Evolutionary conservation across 805 yeast genomes (phyloP).

Genomic region (Metschnikowia dekortorum): DNA sequence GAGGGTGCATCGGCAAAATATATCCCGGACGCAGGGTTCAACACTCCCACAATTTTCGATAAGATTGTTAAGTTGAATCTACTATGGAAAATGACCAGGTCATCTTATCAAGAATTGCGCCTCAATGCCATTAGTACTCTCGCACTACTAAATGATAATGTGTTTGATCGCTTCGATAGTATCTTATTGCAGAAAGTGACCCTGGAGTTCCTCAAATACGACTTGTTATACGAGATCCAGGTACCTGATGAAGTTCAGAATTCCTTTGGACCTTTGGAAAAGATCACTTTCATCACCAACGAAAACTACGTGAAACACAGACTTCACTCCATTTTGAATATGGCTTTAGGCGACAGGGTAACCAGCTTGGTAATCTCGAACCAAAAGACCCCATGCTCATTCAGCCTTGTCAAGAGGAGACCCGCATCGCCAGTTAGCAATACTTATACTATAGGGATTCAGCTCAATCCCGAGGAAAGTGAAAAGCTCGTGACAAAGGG

Average conservation of each 20-base stretch:
- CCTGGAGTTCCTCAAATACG: slow-evolving; percentile 57
- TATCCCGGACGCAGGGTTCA: slow-evolving; percentile 53
- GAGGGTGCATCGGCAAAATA: slow-evolving; percentile 41
- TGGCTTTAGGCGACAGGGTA: slow-evolving; percentile 53
- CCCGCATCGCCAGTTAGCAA: slow-evolving; percentile 32
- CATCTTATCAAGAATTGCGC: slow-evolving; percentile 59
- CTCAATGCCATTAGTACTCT: slow-evolving; percentile 68
- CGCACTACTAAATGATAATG: slow-evolving; percentile 66
- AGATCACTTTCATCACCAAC: slow-evolving; percentile 63
- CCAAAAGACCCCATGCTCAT: slow-evolving; percentile 22
- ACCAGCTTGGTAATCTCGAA: slow-evolving; percentile 32
- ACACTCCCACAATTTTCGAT: slow-evolving; percentile 73
- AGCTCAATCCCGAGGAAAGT: slow-evolving; percentile 64
- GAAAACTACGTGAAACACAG: slow-evolving; percentile 63
- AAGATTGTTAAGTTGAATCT: slow-evolving; percentile 72
- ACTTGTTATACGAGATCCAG: slow-evolving; percentile 54
- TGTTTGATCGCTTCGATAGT: slow-evolving; percentile 76
- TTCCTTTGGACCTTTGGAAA: slow-evolving; percentile 64
- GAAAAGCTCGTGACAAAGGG: slow-evolving; percentile 87
- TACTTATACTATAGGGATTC: slow-evolving; percentile 52
- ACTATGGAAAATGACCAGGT: slow-evolving; percentile 71
- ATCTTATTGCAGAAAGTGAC: slow-evolving; percentile 64
- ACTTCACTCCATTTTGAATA: slow-evolving; percentile 51
- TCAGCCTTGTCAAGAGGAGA: slow-evolving; percentile 51
- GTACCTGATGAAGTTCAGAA: slow-evolving; percentile 37